phyloP scores from a whole-genome alignment of 2,329 filamentous ascomycete genomes.

The Colletotrichum kahawae region DNA sequence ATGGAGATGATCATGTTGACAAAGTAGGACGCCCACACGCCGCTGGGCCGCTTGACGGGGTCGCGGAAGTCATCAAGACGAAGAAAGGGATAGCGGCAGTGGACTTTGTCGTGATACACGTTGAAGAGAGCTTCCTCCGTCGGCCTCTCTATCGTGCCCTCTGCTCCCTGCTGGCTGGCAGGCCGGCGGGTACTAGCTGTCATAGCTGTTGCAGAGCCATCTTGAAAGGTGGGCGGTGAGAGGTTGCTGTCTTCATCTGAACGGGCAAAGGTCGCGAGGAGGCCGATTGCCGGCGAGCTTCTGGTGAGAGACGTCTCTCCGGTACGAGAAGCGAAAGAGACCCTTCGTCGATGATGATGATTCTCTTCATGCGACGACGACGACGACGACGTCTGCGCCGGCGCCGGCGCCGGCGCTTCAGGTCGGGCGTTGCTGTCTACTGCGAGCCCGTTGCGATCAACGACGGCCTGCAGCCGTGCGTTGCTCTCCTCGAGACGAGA shows the following conservation, averaged over 20 bases:
- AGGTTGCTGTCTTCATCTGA: not conserved
- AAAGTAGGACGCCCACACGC: constrained; percentile 30
- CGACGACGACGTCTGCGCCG: not conserved
- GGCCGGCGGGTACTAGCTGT: not conserved
- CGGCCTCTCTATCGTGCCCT: not conserved
- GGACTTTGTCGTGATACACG: constrained; percentile 29
- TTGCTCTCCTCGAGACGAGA: not conserved
- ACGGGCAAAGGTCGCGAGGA: not conserved
- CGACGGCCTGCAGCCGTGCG: not conserved
- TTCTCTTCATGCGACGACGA: not conserved
- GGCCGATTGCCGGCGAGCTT: not conserved
- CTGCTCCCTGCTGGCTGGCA: not conserved
- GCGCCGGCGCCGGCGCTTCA: not conserved
- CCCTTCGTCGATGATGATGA: not conserved
- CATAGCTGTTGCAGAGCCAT: not conserved
- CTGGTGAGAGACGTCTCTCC: not conserved
- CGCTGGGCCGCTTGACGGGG: not conserved
- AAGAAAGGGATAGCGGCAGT: constrained; percentile 31
- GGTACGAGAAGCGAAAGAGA: not conserved
- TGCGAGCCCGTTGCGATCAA: not conserved
- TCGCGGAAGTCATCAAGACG: constrained; percentile 22
- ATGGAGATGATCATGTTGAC: constrained; percentile 30
- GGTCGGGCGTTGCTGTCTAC: not conserved
- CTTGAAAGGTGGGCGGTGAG: not conserved
- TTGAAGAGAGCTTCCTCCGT: constrained; percentile 26